Conservation (phyloP, 2,329 filamentous ascomycete species). For the Arachnopeziza araneosa region DNA sequence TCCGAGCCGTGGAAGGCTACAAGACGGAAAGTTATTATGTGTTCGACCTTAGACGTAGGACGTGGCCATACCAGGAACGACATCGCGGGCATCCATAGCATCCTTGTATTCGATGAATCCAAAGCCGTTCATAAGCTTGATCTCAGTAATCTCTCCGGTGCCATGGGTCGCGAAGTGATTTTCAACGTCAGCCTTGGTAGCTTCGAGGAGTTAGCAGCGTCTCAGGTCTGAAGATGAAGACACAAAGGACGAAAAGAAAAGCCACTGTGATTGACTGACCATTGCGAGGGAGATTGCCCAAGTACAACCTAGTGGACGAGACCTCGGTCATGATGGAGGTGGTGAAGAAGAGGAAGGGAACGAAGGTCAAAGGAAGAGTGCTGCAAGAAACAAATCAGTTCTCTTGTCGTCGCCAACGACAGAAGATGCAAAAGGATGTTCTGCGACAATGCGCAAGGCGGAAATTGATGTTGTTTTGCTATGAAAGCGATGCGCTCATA, state of each 20-base stretch:
- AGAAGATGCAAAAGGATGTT: neutral
- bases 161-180: slow-evolving; percentile 93
- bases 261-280: slow-evolving; percentile 53
- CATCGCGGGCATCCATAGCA: slow-evolving; percentile 94
- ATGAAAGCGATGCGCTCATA: neutral
- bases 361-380: neutral
- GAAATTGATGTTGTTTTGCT: neutral
- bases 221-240: neutral
- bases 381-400: neutral
- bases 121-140: slow-evolving; percentile 99
- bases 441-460: neutral
- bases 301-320: slow-evolving; percentile 89
- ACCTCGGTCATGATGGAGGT: slow-evolving; percentile 65
- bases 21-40: slow-evolving; percentile 22
- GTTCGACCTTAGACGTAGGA: slow-evolving; percentile 13
- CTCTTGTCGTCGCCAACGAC: neutral
- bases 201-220: slow-evolving; percentile 39
- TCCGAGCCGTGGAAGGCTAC: slow-evolving; percentile 77
- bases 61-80: slow-evolving; percentile 78
- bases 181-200: slow-evolving; percentile 95
- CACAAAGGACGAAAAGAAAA: too few relatives aligned
- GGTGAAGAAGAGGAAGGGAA: neutral
- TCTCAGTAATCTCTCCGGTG: slow-evolving; percentile 94
- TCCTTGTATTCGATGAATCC: slow-evolving; percentile 99
- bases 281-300: slow-evolving; percentile 95